These are phyloP conservation scores for Anthoceros angustus DNA, from an alignment of 225 moss, liverwort and hornwort genomes.

Conservation along the genomic window DNA sequence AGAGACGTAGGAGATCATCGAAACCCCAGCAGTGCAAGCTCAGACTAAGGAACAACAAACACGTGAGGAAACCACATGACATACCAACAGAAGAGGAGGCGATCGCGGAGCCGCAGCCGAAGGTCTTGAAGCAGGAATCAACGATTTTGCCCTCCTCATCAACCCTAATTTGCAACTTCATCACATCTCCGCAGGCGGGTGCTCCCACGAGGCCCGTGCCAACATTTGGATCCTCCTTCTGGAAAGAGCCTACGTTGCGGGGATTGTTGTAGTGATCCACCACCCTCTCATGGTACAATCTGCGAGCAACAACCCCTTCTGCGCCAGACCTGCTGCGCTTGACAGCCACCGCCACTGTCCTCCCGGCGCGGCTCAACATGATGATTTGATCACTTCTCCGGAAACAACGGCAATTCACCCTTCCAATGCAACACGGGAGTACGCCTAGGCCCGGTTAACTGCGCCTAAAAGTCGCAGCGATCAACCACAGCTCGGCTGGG, in stretches of 20 bases:
- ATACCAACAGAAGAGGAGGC: conserved; percentile 1
- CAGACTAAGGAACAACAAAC: neutral
- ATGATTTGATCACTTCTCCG: neutral
- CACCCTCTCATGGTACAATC: neutral
- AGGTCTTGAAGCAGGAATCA: conserved; percentile 3
- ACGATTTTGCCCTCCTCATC: neutral
- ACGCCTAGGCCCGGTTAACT: neutral
- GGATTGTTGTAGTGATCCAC: conserved; percentile 4
- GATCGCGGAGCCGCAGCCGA: conserved; percentile 1
- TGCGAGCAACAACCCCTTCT: neutral
- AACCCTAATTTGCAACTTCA: conserved; percentile 4
- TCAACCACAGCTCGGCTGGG: neutral
- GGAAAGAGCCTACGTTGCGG: neutral
- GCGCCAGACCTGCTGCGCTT: neutral
- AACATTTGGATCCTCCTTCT: neutral
- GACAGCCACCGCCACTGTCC: neutral
- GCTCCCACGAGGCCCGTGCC: conserved; percentile 3
- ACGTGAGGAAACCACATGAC: neutral
- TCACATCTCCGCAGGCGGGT: conserved; percentile 1
- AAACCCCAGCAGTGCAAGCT: neutral
- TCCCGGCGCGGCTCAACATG: neutral
- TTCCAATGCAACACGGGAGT: neutral
- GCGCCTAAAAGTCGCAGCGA: neutral
- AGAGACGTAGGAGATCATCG: neutral
- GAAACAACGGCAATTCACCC: neutral